Conservation (phyloP, 2,329 filamentous ascomycete genomes). For the Ophiostoma himal-ulmi region DNA sequence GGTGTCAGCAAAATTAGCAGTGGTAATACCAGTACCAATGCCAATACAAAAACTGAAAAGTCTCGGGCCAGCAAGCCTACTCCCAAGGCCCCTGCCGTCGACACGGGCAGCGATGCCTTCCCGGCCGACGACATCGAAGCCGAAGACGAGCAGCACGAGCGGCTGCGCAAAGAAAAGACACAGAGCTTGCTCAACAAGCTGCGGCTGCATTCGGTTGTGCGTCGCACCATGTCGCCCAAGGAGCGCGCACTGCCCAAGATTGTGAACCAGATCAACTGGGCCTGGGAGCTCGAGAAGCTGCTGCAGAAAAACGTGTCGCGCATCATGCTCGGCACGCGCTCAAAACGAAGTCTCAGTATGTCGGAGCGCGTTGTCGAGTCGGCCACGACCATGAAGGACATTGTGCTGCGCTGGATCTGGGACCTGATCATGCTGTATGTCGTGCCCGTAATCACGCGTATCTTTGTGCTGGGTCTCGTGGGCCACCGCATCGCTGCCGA, state of each 20-base stretch:
- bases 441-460: conserved; percentile 65
- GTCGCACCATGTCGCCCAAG: conserved; percentile 69
- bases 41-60: not conserved
- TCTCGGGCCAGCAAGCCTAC: not conserved
- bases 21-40: not conserved
- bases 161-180: conserved; percentile 52
- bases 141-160: conserved; percentile 63
- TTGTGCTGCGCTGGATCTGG: conserved; percentile 62
- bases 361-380: conserved; percentile 92
- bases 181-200: conserved; percentile 75
- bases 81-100: not conserved
- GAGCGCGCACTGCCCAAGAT: conserved; percentile 76
- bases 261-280: conserved; percentile 92
- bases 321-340: conserved; percentile 60
- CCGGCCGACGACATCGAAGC: conserved; percentile 54
- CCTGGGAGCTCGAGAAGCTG: conserved; percentile 77
- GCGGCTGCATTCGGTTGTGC: conserved; percentile 77
- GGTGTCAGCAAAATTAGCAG: not conserved
- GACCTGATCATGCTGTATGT: conserved; percentile 67
- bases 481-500: conserved; percentile 77
- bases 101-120: conserved; percentile 28
- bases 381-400: conserved; percentile 77
- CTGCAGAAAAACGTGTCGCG: conserved; percentile 86
- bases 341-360: conserved; percentile 81
- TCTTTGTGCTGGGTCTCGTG: conserved; percentile 74